Conservation (phyloP, 495 filamentous ascomycete species). For the Aspergillus nidulans region DNA sequence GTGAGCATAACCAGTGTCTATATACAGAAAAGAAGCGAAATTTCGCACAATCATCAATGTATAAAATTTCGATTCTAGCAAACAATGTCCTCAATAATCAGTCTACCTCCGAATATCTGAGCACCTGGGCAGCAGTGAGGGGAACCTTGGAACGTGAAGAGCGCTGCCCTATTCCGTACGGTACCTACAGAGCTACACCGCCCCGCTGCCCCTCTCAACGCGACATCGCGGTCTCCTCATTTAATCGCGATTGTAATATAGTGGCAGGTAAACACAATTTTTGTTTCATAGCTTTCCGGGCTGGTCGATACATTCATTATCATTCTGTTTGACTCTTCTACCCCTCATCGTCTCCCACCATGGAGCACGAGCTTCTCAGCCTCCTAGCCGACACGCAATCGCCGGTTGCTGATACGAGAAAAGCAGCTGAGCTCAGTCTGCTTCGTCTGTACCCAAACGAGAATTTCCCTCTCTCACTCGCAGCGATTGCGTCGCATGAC, state of each 20-base stretch:
- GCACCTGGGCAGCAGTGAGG: too few species aligned
- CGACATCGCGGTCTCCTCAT: neutral
- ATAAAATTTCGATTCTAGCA: too few species aligned
- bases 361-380: conserved; percentile 81
- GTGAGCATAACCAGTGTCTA: too few species aligned
- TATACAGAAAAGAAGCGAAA: too few species aligned
- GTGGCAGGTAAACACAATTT: neutral
- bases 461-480: conserved; percentile 72
- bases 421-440: conserved; percentile 75
- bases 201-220: neutral
- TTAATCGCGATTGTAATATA: neutral
- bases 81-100: too few species aligned
- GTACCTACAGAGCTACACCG: neutral
- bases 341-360: conserved; percentile 29
- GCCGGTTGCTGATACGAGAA: conserved; percentile 61
- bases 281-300: neutral
- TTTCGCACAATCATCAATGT: too few species aligned
- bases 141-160: neutral
- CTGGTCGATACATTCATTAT: neutral
- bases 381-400: conserved; percentile 78
- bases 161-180: neutral
- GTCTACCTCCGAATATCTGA: too few species aligned
- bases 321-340: neutral
- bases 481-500: conserved; percentile 70
- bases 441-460: conserved; percentile 57